phyloP scores from a whole-genome alignment of 768 basidiomycete genomes.

The Podaxis rugospora region DNA sequence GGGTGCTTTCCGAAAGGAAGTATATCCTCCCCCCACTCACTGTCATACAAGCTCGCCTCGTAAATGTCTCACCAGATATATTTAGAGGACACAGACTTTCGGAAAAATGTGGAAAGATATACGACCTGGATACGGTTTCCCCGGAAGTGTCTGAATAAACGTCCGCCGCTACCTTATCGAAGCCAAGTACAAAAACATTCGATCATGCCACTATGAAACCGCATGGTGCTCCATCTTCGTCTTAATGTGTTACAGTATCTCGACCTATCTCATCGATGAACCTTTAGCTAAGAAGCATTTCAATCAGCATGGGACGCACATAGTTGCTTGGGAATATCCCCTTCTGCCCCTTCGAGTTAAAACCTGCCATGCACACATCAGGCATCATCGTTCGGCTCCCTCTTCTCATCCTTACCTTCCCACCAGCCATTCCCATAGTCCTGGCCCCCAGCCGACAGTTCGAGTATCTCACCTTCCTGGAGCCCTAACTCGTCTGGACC shows the following conservation, averaged over 20 bases:
- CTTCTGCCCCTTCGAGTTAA: conserved; percentile 53
- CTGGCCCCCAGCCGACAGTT: conserved; percentile 64
- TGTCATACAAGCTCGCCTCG: background rate
- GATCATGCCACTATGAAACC: background rate
- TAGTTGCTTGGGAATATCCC: conserved; percentile 90
- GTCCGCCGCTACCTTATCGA: background rate
- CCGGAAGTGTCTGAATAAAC: background rate
- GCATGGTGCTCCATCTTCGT: background rate
- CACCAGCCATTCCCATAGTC: conserved; percentile 80
- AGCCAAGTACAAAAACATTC: background rate
- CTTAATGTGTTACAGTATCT: conserved; percentile 1
- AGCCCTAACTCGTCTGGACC: conserved; percentile 69
- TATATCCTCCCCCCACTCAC: background rate
- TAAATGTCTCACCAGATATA: background rate
- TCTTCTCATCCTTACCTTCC: conserved; percentile 53
- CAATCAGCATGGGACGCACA: conserved; percentile 41
- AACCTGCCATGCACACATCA: conserved; percentile 39
- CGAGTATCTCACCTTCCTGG: conserved; percentile 54
- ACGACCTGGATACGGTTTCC: background rate
- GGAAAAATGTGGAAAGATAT: background rate
- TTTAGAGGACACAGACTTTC: background rate
- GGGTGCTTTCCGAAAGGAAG: background rate
- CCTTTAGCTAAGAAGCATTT: background rate
- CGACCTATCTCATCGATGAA: conserved; percentile 8
- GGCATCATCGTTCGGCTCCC: background rate